A percentile compares a stretch with the other conserved stretches of the same genome.
These are phyloP conservation scores for Geotrichum histeridarum DNA, from an alignment of 1,139 yeast genomes.

Conservation along the genomic window DNA sequence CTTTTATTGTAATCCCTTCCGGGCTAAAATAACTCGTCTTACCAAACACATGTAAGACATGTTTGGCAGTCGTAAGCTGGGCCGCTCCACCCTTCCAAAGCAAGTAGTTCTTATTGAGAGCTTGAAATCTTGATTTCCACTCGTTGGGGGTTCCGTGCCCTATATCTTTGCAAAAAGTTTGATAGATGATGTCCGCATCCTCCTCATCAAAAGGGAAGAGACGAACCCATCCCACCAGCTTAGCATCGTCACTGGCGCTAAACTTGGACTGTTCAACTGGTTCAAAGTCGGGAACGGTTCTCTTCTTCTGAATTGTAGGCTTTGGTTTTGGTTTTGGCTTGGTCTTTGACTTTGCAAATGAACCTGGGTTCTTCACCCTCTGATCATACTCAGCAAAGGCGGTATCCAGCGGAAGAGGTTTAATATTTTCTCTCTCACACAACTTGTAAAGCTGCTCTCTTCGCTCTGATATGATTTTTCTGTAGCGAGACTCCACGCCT, in stretches of 20 bases:
- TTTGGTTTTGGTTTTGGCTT: neutral
- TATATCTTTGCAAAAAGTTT: no score
- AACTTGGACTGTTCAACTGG: neutral
- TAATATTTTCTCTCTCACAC: neutral
- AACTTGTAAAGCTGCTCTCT: neutral
- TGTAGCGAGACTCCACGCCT: neutral
- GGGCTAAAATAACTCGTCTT: no score
- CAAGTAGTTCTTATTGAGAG: no score
- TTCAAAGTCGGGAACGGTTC: neutral
- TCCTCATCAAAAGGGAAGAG: neutral
- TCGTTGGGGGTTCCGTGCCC: no score
- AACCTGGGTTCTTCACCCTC: neutral
- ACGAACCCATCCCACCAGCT: neutral
- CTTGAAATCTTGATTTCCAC: no score
- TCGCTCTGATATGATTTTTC: neutral
- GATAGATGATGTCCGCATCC: neutral
- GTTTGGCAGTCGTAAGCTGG: no score
- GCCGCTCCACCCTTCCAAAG: no score
- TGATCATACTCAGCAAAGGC: conserved; percentile 2
- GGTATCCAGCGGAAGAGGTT: neutral
- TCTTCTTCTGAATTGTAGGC: neutral
- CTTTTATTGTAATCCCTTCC: no score
- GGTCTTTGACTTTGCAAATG: no score
- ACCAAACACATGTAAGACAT: no score
- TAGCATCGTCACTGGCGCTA: neutral